phyloP scores from a whole-genome alignment of 352 stramenopile species.

The Pythium sukuiense region DNA sequence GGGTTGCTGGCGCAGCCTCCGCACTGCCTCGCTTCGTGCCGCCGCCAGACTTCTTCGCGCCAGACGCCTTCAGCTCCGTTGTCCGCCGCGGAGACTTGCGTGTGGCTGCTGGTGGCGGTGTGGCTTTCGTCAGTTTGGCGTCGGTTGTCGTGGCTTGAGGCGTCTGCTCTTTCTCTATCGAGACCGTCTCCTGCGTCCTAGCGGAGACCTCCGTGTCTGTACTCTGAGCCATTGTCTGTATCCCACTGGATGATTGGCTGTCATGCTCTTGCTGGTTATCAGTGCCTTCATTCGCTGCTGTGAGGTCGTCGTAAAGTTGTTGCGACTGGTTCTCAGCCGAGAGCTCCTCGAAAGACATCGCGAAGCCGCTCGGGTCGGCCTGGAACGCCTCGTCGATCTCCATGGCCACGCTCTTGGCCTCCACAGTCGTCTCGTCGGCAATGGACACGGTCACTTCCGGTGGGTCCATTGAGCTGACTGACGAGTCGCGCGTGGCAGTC shows the following conservation, averaged over 20 bases:
- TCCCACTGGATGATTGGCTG: background rate
- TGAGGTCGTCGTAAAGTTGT: slow-evolving; percentile 20
- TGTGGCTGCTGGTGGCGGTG: background rate
- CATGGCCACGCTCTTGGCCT: slow-evolving; percentile 9
- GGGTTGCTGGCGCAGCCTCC: background rate
- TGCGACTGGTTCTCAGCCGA: slow-evolving; percentile 14
- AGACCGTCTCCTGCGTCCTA: background rate
- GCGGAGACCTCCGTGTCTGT: background rate
- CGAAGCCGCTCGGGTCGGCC: slow-evolving; percentile 16
- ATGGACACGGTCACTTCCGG: background rate
- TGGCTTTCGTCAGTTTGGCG: background rate
- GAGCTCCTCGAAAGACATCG: slow-evolving; percentile 22
- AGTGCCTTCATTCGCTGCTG: background rate
- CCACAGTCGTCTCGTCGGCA: background rate
- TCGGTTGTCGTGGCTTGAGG: background rate
- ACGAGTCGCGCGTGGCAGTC: background rate
- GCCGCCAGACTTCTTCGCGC: slow-evolving; percentile 28
- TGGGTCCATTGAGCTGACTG: background rate
- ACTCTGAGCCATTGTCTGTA: background rate
- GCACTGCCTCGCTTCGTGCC: slow-evolving; percentile 15
- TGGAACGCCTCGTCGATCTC: slow-evolving; percentile 24
- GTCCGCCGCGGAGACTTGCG: slow-evolving; percentile 18
- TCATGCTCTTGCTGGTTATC: slow-evolving; percentile 7
- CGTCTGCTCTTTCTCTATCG: background rate
- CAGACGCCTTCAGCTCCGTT: background rate